Evolutionary conservation across 2,329 filamentous ascomycete genomes (phyloP).

Genomic region (Phaeosphaeria sp.): DNA sequence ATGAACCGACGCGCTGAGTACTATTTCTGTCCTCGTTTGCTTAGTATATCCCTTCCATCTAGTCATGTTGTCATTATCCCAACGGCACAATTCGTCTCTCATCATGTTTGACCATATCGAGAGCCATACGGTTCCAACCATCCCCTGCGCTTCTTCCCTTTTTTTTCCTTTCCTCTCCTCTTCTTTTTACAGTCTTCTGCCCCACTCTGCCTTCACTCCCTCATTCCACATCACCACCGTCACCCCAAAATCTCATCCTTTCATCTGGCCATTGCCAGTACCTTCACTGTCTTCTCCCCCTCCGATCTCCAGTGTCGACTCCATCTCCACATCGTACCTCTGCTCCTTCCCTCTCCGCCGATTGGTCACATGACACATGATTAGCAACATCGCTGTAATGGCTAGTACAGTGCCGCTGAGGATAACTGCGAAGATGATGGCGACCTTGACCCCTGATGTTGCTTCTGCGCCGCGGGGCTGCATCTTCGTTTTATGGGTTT

Average conservation of each 20-base stretch:
- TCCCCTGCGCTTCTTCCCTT: too few species aligned
- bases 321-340: background rate
- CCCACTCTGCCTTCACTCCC: too few species aligned
- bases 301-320: background rate
- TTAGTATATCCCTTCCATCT: too few species aligned
- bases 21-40: too few species aligned
- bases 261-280: background rate
- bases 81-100: too few species aligned
- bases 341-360: background rate
- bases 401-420: background rate
- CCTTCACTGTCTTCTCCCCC: background rate
- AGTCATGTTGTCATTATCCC: too few species aligned
- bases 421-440: background rate
- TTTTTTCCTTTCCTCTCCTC: too few species aligned
- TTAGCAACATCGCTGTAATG: background rate
- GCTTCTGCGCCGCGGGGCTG: background rate
- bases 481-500: background rate
- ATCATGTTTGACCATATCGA: too few species aligned
- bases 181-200: too few species aligned
- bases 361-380: constrained; percentile 1
- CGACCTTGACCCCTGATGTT: background rate
- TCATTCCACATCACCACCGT: too few species aligned
- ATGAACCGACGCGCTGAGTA: too few species aligned
- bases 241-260: background rate
- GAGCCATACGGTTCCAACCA: too few species aligned